A percentile compares a stretch with the other conserved stretches of the same genome.
Evolutionary conservation across 371 early-diverging fungal genomes (phyloP).

Genomic region (Circinella umbellata): DNA sequence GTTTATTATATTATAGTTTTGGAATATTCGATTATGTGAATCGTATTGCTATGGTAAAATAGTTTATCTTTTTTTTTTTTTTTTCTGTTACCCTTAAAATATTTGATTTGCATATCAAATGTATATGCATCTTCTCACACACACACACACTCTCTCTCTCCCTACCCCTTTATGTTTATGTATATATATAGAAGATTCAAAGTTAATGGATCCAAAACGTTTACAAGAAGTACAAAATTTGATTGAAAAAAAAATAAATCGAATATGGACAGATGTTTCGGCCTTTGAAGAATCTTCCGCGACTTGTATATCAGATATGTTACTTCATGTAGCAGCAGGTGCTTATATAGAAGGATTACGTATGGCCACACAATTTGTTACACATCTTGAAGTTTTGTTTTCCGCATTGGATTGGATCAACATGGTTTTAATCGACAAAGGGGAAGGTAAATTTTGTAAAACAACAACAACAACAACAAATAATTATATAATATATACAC

Average conservation of each 20-base stretch:
- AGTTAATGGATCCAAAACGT: constrained; percentile 14
- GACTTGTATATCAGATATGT: constrained; percentile 95
- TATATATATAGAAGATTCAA: constrained; percentile 8
- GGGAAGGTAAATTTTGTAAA: constrained; percentile 1
- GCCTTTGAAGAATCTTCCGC: constrained; percentile 97
- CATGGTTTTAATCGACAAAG: constrained; percentile 6
- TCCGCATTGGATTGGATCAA: constrained; percentile 77
- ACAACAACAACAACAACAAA: too few species aligned
- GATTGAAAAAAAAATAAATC: constrained; percentile 79
- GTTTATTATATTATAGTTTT: constrained; percentile 52
- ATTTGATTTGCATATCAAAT: too few species aligned
- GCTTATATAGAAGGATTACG: constrained; percentile 82
- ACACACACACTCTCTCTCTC: not conserved
- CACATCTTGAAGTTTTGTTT: constrained; percentile 91
- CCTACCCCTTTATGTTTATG: not conserved
- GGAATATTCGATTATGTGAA: constrained; percentile 73
- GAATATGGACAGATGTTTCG: constrained; percentile 90
- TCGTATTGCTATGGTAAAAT: constrained; percentile 17
- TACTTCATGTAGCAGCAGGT: constrained; percentile 89
- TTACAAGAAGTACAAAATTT: constrained; percentile 47
- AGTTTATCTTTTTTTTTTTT: too few species aligned
- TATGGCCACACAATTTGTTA: constrained; percentile 88
- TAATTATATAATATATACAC: not conserved
- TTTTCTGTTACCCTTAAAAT: too few species aligned
- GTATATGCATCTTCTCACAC: too few species aligned